Conservation (phyloP, 1,284 basidiomycete genomes). For the Neolentinus lepideus region DNA sequence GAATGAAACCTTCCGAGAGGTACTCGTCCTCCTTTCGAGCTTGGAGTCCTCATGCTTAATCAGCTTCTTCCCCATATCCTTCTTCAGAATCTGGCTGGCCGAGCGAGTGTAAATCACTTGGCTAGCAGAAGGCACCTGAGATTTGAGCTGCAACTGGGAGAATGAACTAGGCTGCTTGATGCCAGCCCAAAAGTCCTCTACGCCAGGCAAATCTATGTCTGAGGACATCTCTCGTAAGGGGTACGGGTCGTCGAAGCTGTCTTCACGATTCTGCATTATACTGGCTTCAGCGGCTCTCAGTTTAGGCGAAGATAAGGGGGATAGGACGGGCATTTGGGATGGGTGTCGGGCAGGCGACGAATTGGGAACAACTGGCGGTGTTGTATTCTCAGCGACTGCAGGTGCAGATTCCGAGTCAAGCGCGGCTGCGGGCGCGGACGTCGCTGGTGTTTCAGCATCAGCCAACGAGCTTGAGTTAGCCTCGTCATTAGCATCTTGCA, state of each 20-base stretch:
- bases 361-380: not conserved
- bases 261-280: not conserved
- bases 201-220: not conserved
- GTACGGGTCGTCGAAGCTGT: too few species aligned
- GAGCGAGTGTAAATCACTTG: too few species aligned
- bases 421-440: too few species aligned
- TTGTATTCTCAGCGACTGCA: not conserved
- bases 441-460: too few species aligned
- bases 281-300: not conserved
- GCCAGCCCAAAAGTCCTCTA: not conserved
- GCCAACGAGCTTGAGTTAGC: too few species aligned
- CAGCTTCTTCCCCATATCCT: not conserved
- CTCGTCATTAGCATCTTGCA: too few species aligned
- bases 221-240: too few species aligned
- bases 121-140: too few species aligned
- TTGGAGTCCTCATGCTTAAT: not conserved
- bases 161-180: not conserved
- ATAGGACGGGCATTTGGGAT: not conserved
- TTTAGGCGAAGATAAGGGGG: not conserved
- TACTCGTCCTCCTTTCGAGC: not conserved
- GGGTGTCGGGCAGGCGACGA: not conserved
- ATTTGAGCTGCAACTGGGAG: not conserved
- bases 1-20: not conserved
- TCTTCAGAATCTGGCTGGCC: not conserved
- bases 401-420: too few species aligned